A percentile compares a stretch with the other conserved stretches of the same genome.
Conservation (phyloP, 2,329 filamentous ascomycete genomes). For the Diplocarpon mali region DNA sequence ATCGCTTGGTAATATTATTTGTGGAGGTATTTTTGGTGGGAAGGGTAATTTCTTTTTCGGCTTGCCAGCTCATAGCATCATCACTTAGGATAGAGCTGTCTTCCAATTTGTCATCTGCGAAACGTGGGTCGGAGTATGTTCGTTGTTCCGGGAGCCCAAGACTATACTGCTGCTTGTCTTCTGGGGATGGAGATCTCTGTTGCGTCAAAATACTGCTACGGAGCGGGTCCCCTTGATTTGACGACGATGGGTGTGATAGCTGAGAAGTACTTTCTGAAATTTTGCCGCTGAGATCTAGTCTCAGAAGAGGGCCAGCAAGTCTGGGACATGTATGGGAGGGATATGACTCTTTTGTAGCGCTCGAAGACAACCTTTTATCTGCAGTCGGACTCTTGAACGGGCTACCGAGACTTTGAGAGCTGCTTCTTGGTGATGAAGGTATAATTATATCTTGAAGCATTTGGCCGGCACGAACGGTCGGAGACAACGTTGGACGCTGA, state of each 20-base stretch:
- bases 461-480: constrained; percentile 25
- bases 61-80: constrained; percentile 25
- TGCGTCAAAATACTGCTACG: constrained; percentile 5
- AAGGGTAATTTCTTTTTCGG: constrained; percentile 15
- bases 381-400: constrained; percentile 26
- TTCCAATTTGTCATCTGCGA: constrained; percentile 8
- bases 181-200: constrained; percentile 14
- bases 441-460: constrained; percentile 26
- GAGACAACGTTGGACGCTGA: constrained; percentile 20
- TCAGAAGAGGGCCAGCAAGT: constrained; percentile 14
- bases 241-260: constrained; percentile 3
- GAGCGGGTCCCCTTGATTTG: constrained; percentile 21
- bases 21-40: constrained; percentile 1
- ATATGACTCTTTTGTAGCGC: constrained; percentile 11
- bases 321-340: constrained; percentile 12
- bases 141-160: constrained; percentile 14
- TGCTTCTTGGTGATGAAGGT: constrained; percentile 22
- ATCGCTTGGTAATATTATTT: constrained; percentile 4
- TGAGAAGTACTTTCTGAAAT: constrained; percentile 11
- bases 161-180: constrained; percentile 19
- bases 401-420: constrained; percentile 26
- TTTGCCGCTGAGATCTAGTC: constrained; percentile 15
- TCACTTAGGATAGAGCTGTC: constrained; percentile 12
- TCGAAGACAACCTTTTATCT: constrained; percentile 19
- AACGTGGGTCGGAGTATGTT: constrained; percentile 10